phyloP scores from a whole-genome alignment of 148 eudicot species.

The Silene uniflora region DNA sequence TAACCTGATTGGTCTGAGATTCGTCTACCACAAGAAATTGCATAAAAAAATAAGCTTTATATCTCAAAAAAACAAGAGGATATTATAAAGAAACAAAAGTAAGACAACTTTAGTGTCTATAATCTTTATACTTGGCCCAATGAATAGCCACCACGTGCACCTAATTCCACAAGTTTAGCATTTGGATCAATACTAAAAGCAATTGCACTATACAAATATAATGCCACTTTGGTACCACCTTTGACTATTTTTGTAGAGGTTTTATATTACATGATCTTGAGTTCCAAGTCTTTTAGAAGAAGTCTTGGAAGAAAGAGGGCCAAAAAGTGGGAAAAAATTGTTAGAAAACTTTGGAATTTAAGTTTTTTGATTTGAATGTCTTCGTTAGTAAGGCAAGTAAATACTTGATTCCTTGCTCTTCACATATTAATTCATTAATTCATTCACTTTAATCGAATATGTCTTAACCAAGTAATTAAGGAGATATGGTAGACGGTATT shows the following conservation, averaged over 20 bases:
- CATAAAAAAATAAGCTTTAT: neutral
- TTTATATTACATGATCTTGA: conserved; percentile 1
- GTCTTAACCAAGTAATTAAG: no score
- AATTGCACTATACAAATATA: neutral
- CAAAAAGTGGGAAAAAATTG: neutral
- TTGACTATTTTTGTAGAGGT: neutral
- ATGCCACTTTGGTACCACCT: neutral
- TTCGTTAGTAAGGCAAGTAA: neutral
- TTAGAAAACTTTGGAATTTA: neutral
- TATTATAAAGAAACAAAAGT: conserved; percentile 17
- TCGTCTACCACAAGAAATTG: conserved; percentile 11
- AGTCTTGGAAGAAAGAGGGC: no score
- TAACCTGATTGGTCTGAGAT: conserved; percentile 13
- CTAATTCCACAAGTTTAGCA: neutral
- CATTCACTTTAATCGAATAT: no score
- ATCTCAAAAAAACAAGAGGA: neutral
- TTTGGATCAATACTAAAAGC: conserved; percentile 21
- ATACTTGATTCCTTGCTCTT: neutral
- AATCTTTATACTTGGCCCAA: conserved; percentile 8
- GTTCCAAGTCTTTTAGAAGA: conserved; percentile 4
- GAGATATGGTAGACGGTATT: no score
- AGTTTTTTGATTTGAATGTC: neutral
- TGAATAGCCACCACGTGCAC: conserved; percentile 6
- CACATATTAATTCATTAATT: no score
- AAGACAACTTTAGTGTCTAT: neutral